Conservation (phyloP, 768 basidiomycete genomes). For the Hemileccinum rubropunctum region DNA sequence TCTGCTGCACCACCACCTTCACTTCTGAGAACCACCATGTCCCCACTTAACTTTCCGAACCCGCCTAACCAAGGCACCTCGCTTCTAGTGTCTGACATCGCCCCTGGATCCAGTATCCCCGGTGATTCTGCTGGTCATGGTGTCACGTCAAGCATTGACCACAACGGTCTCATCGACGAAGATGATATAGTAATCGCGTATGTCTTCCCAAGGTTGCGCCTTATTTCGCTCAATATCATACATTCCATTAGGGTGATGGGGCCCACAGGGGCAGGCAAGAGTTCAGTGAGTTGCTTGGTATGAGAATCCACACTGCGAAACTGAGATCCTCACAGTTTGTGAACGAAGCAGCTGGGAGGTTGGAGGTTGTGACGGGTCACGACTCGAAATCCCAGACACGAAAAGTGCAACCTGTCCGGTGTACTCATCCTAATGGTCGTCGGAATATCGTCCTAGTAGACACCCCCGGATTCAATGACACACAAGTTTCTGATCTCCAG, state of each 20-base stretch:
- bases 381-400: conserved; percentile 10
- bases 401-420: conserved; percentile 3
- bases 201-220: not conserved
- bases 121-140: too few species aligned
- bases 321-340: conserved; percentile 12
- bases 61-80: too few species aligned
- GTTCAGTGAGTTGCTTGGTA: conserved; percentile 11
- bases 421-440: conserved; percentile 13
- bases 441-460: conserved; percentile 14
- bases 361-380: not conserved
- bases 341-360: conserved; percentile 2
- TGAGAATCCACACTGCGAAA: not conserved
- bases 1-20: too few species aligned
- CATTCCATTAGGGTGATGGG: conserved; percentile 15
- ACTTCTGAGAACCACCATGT: too few species aligned
- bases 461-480: conserved; percentile 21
- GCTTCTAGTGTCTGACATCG: too few species aligned
- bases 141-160: too few species aligned
- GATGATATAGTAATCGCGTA: conserved; percentile 19
- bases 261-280: conserved; percentile 14
- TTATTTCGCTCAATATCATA: not conserved
- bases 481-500: conserved; percentile 3
- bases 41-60: too few species aligned
- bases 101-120: too few species aligned
- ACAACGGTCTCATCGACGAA: not conserved